A percentile compares a stretch with the other conserved stretches of the same genome.
Conservation (phyloP, 306 rosid species). For the Acmispon strigosus region DNA sequence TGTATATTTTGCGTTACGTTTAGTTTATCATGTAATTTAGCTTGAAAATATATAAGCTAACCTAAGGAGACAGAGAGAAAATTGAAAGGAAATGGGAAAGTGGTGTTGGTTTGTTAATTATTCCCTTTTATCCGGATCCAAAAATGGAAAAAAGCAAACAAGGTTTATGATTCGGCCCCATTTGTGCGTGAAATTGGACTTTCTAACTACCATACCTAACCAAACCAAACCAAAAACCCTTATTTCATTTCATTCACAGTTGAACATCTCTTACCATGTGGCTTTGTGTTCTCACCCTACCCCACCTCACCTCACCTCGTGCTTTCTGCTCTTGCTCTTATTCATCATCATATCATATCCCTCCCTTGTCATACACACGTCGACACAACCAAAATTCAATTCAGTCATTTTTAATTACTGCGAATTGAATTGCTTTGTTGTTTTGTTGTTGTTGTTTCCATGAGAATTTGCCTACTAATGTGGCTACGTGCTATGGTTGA, state of each 20-base stretch:
- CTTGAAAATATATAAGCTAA: too few species aligned
- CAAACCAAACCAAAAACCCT: not conserved
- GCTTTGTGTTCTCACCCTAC: conserved; percentile 17
- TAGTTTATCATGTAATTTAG: too few species aligned
- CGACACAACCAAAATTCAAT: too few species aligned
- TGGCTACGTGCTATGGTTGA: not conserved
- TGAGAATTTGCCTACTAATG: conserved; percentile 7
- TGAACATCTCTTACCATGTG: conserved; percentile 49
- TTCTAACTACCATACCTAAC: conserved; percentile 68
- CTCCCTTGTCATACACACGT: conserved; percentile 22
- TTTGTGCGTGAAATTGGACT: conserved; percentile 39
- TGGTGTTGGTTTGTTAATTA: not conserved
- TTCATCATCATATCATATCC: too few species aligned
- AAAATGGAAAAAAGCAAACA: not conserved
- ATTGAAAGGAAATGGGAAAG: conserved; percentile 12
- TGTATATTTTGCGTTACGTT: too few species aligned
- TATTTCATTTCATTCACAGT: not conserved
- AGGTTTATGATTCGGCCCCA: conserved; percentile 24
- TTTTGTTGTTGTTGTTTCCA: not conserved
- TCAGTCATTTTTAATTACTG: too few species aligned
- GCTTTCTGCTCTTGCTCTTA: conserved; percentile 10
- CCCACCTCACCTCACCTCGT: conserved; percentile 37
- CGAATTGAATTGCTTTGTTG: not conserved
- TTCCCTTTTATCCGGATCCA: not conserved
- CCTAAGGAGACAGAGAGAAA: too few species aligned